Percentiles rank a stretch among this genome's conserved stretches.
phyloP scores from a whole-genome alignment of 148 eudicot genomes.

The Rhododendron vialii region DNA sequence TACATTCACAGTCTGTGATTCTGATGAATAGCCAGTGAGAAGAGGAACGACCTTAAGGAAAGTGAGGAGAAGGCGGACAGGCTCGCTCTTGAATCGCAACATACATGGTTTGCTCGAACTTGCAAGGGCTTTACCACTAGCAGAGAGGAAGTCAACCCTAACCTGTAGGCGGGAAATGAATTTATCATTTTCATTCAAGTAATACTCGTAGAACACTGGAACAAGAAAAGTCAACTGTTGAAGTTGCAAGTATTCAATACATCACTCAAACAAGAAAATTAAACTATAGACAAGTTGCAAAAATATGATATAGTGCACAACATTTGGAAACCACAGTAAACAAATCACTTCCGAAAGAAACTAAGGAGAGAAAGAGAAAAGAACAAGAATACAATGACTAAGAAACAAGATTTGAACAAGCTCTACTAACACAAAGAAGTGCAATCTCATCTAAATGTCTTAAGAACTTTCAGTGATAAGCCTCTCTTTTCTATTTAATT shows the following conservation, averaged over 20 bases:
- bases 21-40: conserved; percentile 70
- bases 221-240: background rate
- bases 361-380: background rate
- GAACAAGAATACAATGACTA: background rate
- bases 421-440: background rate
- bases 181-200: conserved; percentile 26
- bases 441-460: background rate
- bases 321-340: background rate
- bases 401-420: background rate
- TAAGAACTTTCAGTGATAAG: background rate
- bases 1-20: conserved; percentile 58
- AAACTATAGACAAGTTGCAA: background rate
- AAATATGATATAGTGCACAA: background rate
- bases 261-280: background rate
- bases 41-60: conserved; percentile 68
- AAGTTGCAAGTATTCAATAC: background rate
- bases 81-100: conserved; percentile 65
- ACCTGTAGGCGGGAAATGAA: conserved; percentile 33
- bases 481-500: background rate
- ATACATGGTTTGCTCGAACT: conserved; percentile 74
- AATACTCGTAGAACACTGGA: background rate
- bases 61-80: conserved; percentile 53
- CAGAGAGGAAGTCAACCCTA: conserved; percentile 56
- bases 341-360: background rate
- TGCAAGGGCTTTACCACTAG: conserved; percentile 50